phyloP scores from a whole-genome alignment of 257 asterid genomes.

The Solanum dulcamara region DNA sequence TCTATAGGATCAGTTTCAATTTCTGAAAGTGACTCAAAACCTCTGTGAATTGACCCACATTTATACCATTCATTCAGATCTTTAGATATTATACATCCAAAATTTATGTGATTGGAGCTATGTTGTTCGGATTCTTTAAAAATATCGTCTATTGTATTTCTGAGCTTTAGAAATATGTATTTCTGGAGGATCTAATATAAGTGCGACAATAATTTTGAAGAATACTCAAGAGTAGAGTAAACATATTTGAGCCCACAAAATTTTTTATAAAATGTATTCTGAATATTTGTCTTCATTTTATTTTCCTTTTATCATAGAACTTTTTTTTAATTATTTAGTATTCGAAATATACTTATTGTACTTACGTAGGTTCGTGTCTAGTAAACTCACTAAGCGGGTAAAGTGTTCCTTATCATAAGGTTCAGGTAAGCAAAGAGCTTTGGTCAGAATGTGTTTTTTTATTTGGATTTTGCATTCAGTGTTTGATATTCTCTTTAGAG shows the following conservation, averaged over 20 bases:
- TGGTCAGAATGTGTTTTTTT: too few relatives aligned
- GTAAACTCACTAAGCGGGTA: too few relatives aligned
- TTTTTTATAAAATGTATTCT: neutral
- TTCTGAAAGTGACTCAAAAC: neutral
- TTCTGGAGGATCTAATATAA: neutral
- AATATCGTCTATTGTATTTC: neutral
- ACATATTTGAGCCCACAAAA: neutral
- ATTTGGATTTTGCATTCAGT: too few relatives aligned
- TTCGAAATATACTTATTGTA: too few relatives aligned
- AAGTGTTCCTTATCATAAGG: too few relatives aligned
- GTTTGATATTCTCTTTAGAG: too few relatives aligned
- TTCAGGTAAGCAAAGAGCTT: too few relatives aligned
- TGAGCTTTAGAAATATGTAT: neutral
- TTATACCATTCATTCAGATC: neutral
- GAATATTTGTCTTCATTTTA: neutral
- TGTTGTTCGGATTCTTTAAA: neutral
- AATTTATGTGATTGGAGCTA: neutral
- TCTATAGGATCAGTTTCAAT: neutral
- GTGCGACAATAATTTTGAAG: neutral
- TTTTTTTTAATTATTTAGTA: too few relatives aligned
- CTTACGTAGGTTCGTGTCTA: too few relatives aligned
- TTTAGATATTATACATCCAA: neutral
- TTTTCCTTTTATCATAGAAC: too few relatives aligned
- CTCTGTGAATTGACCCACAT: neutral
- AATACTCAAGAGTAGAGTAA: neutral